Evolutionary conservation across 345 rosid species (phyloP).

Genomic region (Populus ilicifolia): DNA sequence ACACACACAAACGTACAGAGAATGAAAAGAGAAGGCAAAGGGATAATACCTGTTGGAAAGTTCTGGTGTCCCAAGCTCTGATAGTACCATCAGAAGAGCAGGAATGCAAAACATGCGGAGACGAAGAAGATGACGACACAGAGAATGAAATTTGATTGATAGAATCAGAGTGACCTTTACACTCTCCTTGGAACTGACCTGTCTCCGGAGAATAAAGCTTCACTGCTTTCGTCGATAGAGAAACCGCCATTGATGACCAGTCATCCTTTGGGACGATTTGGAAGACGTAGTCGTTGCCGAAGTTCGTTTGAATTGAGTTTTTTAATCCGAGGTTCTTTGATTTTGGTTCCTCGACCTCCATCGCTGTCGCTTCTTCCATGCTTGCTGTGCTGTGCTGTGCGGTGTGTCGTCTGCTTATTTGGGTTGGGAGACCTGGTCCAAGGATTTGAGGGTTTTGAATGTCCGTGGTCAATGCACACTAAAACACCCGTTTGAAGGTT

Average conservation of each 20-base stretch:
- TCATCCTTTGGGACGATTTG: constrained; percentile 74
- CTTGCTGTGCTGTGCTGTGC: neutral
- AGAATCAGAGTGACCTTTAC: constrained; percentile 64
- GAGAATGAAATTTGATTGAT: constrained; percentile 69
- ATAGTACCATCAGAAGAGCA: constrained; percentile 91
- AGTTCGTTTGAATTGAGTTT: constrained; percentile 76
- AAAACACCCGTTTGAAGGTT: neutral
- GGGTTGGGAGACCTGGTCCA: neutral
- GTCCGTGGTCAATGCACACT: neutral
- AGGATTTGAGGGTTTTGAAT: constrained; percentile 9
- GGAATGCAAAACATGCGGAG: constrained; percentile 69
- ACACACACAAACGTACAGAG: no score
- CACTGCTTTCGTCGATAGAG: constrained; percentile 72
- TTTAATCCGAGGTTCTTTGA: constrained; percentile 57
- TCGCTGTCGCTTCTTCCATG: constrained; percentile 45
- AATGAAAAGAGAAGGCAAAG: neutral
- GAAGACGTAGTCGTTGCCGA: constrained; percentile 83
- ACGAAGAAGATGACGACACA: constrained; percentile 42
- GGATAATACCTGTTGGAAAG: constrained; percentile 54
- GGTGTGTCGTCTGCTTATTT: neutral
- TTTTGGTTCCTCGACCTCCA: constrained; percentile 51
- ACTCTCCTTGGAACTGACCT: constrained; percentile 81
- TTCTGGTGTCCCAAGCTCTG: constrained; percentile 85
- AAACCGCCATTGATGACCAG: constrained; percentile 87
- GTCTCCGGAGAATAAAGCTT: constrained; percentile 82